Base-by-base conservation (phyloP, 2,329 filamentous ascomycete genomes). In the Phoma herbarum region DNA sequence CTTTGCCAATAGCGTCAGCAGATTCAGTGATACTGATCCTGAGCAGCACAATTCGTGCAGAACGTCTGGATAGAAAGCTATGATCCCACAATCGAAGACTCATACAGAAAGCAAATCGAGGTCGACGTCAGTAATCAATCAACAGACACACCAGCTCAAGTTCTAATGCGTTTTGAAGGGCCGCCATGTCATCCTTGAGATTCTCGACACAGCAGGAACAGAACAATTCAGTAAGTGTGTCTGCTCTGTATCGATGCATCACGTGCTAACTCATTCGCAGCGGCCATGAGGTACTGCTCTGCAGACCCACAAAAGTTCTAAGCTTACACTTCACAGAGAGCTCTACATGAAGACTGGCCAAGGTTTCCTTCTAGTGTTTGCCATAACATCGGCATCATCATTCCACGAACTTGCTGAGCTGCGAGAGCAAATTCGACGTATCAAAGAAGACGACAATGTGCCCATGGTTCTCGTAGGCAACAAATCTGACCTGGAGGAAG, bases 381-480 rank as follows among this genome's bases (percentile, higher is more conserved):
- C 90, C 78, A 96, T 96, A 73, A 94, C 92, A 18, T 95, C 91
- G 61, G 83, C 85, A 61, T 91, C 91, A 31, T 96, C 92, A n/a
- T 83, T 97, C 39, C 86, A 88, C 68, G 92, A 97, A 77, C 85
- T 97, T 28, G 85, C 87, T 67, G 89, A 91, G 68, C 84, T 97
- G 41, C 89, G 92, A 49, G 92, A 96, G 72, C 92, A 96, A 78
- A 96, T 97, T 63, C 89, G 93, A 60, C 91, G 92, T 60, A 94
- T 96, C 79, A 96, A 96, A 79, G 90, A 93, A 75, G 91, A 94
- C 77, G 90, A 92, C 54, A 89, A 88, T 62, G 87, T 94, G 4
- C 91, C 91, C 22, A 91, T 97, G 74, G 92, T 97, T 48, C 91
- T 97, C 61, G 92, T 96, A 45, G 92, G 92, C 62, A 97, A 96